phyloP scores from a whole-genome alignment of 148 eudicot genomes.

The Vaccinium corymbosum region DNA sequence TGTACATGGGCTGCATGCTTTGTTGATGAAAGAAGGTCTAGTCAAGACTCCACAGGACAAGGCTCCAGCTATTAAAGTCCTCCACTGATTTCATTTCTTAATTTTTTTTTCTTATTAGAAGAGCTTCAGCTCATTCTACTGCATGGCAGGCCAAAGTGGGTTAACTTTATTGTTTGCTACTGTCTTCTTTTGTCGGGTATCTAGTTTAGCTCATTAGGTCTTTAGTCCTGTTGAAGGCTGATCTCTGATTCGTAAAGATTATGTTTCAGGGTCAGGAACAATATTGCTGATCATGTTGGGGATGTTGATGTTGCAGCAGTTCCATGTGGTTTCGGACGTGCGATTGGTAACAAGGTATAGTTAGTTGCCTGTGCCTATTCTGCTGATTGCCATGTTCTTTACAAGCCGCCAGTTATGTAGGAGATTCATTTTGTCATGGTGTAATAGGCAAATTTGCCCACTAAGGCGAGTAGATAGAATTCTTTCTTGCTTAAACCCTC shows the following conservation, averaged over 20 bases:
- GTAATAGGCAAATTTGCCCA: too few relatives aligned
- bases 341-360: slow-evolving; percentile 90
- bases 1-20: slow-evolving; percentile 4
- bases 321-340: slow-evolving; percentile 94
- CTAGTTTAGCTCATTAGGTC: neutral
- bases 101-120: neutral
- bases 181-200: neutral
- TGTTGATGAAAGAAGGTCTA: neutral
- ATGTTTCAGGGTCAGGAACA: slow-evolving; percentile 69
- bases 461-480: too few relatives aligned
- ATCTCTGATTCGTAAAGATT: slow-evolving; percentile 13
- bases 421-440: neutral
- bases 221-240: neutral
- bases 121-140: neutral
- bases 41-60: neutral
- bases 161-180: neutral
- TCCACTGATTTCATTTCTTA: neutral
- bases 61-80: neutral
- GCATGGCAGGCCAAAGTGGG: neutral
- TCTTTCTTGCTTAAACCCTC: too few relatives aligned
- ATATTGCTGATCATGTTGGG: slow-evolving; percentile 60
- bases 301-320: slow-evolving; percentile 94
- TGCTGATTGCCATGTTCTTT: slow-evolving; percentile 1
- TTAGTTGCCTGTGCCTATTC: slow-evolving; percentile 13
- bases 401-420: neutral